Percentiles rank a stretch among this genome's conserved stretches.
Conservation (phyloP, 768 basidiomycete species). For the Mycena olivaceomarginata region DNA sequence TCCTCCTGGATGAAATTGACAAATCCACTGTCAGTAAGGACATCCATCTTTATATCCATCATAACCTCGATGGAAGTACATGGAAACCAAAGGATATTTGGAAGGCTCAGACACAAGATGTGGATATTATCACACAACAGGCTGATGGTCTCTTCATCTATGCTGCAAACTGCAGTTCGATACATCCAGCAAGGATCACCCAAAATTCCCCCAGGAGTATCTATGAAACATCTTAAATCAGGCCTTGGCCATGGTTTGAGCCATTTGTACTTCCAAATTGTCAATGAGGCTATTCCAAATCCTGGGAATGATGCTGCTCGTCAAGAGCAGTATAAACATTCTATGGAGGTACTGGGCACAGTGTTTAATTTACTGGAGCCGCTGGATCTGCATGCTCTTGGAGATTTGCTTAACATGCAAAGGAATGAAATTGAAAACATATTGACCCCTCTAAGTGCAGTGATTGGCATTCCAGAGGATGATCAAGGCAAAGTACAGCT, state of each 20-base stretch:
- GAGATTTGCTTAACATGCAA: slow-evolving; percentile 12
- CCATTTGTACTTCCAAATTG: slow-evolving; percentile 20
- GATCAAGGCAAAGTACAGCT: slow-evolving; percentile 4
- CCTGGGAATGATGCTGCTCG: background rate
- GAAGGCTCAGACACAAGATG: slow-evolving; percentile 13
- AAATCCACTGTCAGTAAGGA: slow-evolving; percentile 1
- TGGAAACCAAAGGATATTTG: slow-evolving; percentile 8
- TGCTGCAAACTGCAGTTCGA: slow-evolving; percentile 21
- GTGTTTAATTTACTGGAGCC: slow-evolving; percentile 23
- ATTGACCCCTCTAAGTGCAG: background rate
- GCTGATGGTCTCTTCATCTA: slow-evolving; percentile 28
- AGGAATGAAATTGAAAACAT: background rate
- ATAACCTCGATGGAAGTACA: slow-evolving; percentile 3
- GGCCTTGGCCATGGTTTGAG: background rate
- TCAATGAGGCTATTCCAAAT: background rate
- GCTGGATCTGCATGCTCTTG: slow-evolving; percentile 6
- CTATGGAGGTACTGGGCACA: slow-evolving; percentile 10
- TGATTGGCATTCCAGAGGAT: background rate
- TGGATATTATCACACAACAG: background rate
- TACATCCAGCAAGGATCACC: slow-evolving; percentile 14
- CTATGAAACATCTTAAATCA: background rate
- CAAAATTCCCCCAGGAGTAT: background rate
- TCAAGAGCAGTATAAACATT: slow-evolving; percentile 5
- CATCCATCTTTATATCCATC: slow-evolving; percentile 14
- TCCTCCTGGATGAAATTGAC: slow-evolving; percentile 23